These are phyloP conservation scores for Fonsecaea pedrosoi DNA, from an alignment of 2,329 filamentous ascomycete species.

Conservation along the genomic window DNA sequence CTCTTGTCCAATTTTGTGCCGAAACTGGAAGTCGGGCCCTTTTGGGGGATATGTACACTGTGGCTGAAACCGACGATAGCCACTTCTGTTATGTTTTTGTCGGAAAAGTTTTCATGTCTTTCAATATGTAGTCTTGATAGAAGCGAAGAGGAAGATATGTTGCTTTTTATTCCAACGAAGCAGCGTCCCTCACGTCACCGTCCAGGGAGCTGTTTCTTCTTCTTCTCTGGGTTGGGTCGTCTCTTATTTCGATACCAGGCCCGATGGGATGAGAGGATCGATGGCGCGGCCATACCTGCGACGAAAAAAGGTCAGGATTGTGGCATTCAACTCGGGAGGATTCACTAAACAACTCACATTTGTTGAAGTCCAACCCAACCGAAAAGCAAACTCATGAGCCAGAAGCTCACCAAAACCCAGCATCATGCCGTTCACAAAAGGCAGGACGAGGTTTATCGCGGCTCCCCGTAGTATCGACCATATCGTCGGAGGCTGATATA, in stretches of 20 bases:
- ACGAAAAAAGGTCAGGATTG: constrained; percentile 18
- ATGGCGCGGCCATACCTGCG: constrained; percentile 37
- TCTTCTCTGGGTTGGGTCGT: constrained; percentile 65
- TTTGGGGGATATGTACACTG: constrained; percentile 25
- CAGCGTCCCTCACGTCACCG: constrained; percentile 67
- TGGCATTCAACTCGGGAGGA: neutral
- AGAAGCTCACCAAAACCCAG: constrained; percentile 95
- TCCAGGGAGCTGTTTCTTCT: constrained; percentile 56
- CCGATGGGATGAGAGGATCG: constrained; percentile 66
- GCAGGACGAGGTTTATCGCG: constrained; percentile 92
- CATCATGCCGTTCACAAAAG: constrained; percentile 98
- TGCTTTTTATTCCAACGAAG: constrained; percentile 69
- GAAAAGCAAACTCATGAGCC: constrained; percentile 92
- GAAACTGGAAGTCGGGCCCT: neutral
- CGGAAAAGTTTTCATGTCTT: constrained; percentile 18
- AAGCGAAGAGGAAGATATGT: constrained; percentile 14
- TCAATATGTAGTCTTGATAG: constrained; percentile 28
- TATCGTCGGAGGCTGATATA: constrained; percentile 87
- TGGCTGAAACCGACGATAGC: constrained; percentile 11
- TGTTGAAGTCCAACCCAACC: constrained; percentile 90
- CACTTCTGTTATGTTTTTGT: neutral
- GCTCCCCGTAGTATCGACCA: constrained; percentile 86
- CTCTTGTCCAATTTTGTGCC: constrained; percentile 6
- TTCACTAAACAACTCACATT: constrained; percentile 67
- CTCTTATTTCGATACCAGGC: constrained; percentile 80